Evolutionary conservation across 108 stramenopile species (phyloP).

Genomic region (Fistulifera pelliculosa): DNA sequence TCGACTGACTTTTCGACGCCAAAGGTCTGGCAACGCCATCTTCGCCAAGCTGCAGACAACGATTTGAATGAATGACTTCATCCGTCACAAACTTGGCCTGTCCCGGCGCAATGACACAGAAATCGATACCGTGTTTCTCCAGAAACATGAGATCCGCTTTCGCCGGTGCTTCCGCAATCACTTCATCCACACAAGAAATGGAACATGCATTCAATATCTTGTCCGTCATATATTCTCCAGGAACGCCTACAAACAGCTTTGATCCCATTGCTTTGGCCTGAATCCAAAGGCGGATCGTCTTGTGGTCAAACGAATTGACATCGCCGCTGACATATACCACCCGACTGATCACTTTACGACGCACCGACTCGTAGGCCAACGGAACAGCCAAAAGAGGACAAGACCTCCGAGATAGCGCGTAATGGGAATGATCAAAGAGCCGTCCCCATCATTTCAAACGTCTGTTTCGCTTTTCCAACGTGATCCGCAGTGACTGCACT

Average conservation of each 20-base stretch:
- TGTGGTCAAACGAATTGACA: conserved; percentile 23
- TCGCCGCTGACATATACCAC: conserved; percentile 31
- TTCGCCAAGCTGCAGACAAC: conserved; percentile 27
- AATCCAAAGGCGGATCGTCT: conserved; percentile 37
- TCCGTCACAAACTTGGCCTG: conserved; percentile 29
- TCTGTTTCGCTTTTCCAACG: conserved; percentile 49
- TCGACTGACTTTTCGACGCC: too few species aligned
- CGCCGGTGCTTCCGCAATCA: conserved; percentile 38
- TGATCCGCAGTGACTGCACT: conserved; percentile 44
- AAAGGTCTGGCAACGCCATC: conserved; percentile 11
- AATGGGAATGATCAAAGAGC: conserved; percentile 33
- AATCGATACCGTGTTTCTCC: conserved; percentile 35
- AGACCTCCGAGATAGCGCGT: conserved; percentile 20
- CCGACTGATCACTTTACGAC: conserved; percentile 38
- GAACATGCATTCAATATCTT: conserved; percentile 39
- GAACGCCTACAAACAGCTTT: conserved; percentile 39
- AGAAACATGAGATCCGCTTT: conserved; percentile 37
- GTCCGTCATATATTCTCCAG: conserved; percentile 24
- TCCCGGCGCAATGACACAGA: conserved; percentile 16
- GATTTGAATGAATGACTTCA: conserved; percentile 21
- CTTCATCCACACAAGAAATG: conserved; percentile 29
- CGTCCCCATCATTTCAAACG: conserved; percentile 50
- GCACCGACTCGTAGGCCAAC: conserved; percentile 43
- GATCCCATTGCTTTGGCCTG: conserved; percentile 38
- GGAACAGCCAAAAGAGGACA: conserved; percentile 35